Percentiles rank a stretch among this genome's conserved stretches.
Conservation (phyloP, 495 filamentous ascomycete genomes). For the Tuber calosporum region DNA sequence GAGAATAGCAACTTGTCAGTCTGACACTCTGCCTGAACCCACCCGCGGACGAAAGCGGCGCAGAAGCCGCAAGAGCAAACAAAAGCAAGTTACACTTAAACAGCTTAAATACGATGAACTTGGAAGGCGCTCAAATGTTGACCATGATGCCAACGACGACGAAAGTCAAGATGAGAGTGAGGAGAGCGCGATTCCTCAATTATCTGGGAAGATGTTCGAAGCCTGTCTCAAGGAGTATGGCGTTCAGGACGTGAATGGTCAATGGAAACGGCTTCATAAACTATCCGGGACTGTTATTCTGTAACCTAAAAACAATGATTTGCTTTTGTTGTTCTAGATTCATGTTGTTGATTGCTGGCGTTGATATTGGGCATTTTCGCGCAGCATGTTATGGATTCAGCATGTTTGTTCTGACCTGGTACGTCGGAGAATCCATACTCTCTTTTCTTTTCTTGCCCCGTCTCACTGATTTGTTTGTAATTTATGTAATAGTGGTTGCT, state of each 20-base stretch:
- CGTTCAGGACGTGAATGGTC: slow-evolving; percentile 36
- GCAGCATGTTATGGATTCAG: neutral
- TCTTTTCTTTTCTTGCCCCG: neutral
- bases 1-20: slow-evolving; percentile 1
- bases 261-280: slow-evolving; percentile 50
- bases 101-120: slow-evolving; percentile 18
- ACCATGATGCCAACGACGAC: slow-evolving; percentile 14
- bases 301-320: neutral
- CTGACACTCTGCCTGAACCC: slow-evolving; percentile 13
- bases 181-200: neutral
- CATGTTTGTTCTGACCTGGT: neutral
- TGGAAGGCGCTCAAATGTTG: slow-evolving; percentile 31
- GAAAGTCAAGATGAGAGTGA: slow-evolving; percentile 27
- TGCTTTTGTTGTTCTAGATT: neutral
- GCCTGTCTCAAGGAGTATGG: slow-evolving; percentile 52
- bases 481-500: neutral
- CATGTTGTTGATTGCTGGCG: neutral
- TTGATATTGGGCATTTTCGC: neutral
- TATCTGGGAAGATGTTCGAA: slow-evolving; percentile 38
- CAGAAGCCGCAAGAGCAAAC: slow-evolving; percentile 11
- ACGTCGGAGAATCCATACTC: neutral
- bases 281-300: slow-evolving; percentile 49
- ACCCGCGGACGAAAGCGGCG: slow-evolving; percentile 21
- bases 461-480: neutral
- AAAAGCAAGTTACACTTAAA: slow-evolving; percentile 36